These are phyloP conservation scores for Gentiana dahurica DNA, from an alignment of 257 asterid genomes.

Conservation along the genomic window DNA sequence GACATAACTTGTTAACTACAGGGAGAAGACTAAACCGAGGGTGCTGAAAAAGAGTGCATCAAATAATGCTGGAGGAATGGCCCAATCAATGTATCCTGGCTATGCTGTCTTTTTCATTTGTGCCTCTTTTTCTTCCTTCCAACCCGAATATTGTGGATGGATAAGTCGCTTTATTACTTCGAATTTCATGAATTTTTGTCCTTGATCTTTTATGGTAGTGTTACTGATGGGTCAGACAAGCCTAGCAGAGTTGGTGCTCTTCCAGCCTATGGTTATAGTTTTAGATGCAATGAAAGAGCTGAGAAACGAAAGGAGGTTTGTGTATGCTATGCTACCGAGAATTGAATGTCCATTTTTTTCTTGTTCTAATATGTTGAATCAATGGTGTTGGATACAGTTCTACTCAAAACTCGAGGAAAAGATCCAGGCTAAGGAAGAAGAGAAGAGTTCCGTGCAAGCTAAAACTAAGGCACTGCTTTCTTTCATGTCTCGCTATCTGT, in stretches of 20 bases:
- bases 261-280: slow-evolving; percentile 72
- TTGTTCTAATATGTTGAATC: slow-evolving; percentile 2
- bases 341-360: slow-evolving; percentile 1
- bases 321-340: slow-evolving; percentile 8
- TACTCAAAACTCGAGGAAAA: slow-evolving; percentile 89
- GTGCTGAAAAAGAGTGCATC: slow-evolving; percentile 23
- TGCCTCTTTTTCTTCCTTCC: not conserved
- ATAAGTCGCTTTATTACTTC: slow-evolving; percentile 4
- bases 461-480: slow-evolving; percentile 48
- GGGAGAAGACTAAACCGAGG: slow-evolving; percentile 23
- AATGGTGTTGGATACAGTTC: slow-evolving; percentile 34
- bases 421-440: slow-evolving; percentile 84
- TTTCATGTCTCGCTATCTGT: slow-evolving; percentile 1
- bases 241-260: slow-evolving; percentile 57
- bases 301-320: slow-evolving; percentile 91
- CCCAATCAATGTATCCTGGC: slow-evolving; percentile 28
- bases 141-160: not conserved
- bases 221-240: slow-evolving; percentile 54
- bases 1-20: slow-evolving; percentile 15
- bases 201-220: slow-evolving; percentile 52
- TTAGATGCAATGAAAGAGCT: slow-evolving; percentile 91
- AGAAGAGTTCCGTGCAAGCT: slow-evolving; percentile 63
- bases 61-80: slow-evolving; percentile 18
- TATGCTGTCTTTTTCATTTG: not conserved
- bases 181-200: slow-evolving; percentile 21